Conservation (phyloP, 2,329 filamentous ascomycete genomes). For the Penicillium sp. region DNA sequence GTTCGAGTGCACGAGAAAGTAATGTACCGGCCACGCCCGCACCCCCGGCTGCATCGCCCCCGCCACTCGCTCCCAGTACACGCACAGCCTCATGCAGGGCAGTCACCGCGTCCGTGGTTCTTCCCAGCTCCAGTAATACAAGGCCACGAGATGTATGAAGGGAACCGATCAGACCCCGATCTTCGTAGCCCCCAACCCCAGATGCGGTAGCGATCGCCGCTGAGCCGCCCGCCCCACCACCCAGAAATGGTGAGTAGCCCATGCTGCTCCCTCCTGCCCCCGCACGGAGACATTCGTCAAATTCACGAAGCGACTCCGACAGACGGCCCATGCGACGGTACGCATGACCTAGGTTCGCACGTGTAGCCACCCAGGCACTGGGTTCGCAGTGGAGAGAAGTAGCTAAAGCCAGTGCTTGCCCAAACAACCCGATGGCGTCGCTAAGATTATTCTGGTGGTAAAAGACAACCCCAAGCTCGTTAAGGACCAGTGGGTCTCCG, state of each 20-base stretch:
- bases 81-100: slow-evolving; percentile 66
- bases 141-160: slow-evolving; percentile 56
- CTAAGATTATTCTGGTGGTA: slow-evolving; percentile 78
- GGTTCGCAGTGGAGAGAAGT: slow-evolving; percentile 73
- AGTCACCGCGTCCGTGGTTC: slow-evolving; percentile 66
- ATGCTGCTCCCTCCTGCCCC: slow-evolving; percentile 66
- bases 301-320: slow-evolving; percentile 65
- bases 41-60: slow-evolving; percentile 41
- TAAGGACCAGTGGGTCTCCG: slow-evolving; percentile 75
- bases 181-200: slow-evolving; percentile 41
- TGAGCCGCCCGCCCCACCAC: slow-evolving; percentile 29
- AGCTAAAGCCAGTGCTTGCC: slow-evolving; percentile 65
- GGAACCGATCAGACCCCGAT: slow-evolving; percentile 39
- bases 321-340: slow-evolving; percentile 63
- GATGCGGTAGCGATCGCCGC: slow-evolving; percentile 30
- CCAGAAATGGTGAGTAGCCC: slow-evolving; percentile 61
- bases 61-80: slow-evolving; percentile 38
- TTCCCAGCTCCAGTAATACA: slow-evolving; percentile 67
- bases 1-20: slow-evolving; percentile 38
- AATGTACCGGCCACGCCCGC: slow-evolving; percentile 41
- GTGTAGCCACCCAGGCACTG: slow-evolving; percentile 70
- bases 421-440: slow-evolving; percentile 69
- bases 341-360: slow-evolving; percentile 83
- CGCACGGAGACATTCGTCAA: slow-evolving; percentile 75
- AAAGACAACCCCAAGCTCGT: slow-evolving; percentile 91